Conservation (phyloP, 768 basidiomycete species). For the Xerocomellus chrysenteron region DNA sequence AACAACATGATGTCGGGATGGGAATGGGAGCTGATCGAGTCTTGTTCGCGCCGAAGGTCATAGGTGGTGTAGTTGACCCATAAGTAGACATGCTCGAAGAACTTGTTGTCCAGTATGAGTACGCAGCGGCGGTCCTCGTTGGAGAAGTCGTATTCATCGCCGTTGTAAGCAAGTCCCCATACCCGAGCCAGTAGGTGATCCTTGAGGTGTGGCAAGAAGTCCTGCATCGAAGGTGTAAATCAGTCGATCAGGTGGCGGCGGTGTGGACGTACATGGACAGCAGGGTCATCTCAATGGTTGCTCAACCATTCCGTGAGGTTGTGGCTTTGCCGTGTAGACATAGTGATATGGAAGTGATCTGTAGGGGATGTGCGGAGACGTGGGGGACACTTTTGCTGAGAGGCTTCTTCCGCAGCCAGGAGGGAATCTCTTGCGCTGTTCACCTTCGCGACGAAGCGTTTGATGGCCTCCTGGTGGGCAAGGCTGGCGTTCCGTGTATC, state of each 20-base stretch:
- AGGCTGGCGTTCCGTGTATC: not conserved
- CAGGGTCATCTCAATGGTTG: not conserved
- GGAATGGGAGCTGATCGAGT: not conserved
- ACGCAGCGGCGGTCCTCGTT: constrained; percentile 24
- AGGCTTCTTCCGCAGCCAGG: not conserved
- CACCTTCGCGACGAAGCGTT: not conserved
- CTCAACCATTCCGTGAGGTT: not conserved
- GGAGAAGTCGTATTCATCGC: too few relatives aligned
- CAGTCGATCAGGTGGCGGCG: not conserved
- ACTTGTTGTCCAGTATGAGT: constrained; percentile 12
- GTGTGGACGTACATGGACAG: not conserved
- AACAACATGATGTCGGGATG: too few relatives aligned
- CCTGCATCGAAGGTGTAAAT: not conserved
- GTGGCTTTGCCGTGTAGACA: not conserved
- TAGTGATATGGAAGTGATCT: not conserved
- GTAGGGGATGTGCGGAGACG: not conserved
- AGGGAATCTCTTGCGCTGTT: not conserved
- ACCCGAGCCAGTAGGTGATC: not conserved
- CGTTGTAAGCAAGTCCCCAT: not conserved
- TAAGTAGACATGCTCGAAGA: constrained; percentile 25
- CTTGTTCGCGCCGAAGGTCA: not conserved
- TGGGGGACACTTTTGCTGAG: not conserved
- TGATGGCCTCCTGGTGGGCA: not conserved
- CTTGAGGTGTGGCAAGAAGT: not conserved
- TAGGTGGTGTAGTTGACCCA: too few relatives aligned